Conservation (phyloP, 495 filamentous ascomycete species). For the Cryomyces minteri region DNA sequence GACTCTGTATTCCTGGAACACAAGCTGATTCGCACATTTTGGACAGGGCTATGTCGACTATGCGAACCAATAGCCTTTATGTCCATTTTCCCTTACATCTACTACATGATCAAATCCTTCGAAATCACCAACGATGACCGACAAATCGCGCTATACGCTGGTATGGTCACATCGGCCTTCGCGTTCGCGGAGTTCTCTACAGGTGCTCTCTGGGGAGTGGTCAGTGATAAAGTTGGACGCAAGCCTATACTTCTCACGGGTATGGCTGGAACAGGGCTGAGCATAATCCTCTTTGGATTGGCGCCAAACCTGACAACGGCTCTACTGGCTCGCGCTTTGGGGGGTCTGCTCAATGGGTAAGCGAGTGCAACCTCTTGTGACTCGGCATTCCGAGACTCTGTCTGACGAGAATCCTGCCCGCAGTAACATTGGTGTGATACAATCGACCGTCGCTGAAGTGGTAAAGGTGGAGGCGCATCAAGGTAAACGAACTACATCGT, state of each 20-base stretch:
- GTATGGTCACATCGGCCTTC: constrained; percentile 93
- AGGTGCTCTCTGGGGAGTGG: constrained; percentile 75
- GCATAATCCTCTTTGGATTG: constrained; percentile 89
- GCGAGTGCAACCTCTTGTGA: constrained; percentile 4
- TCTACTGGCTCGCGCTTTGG: constrained; percentile 70
- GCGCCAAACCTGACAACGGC: constrained; percentile 68
- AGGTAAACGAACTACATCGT: constrained; percentile 29
- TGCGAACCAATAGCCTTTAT: constrained; percentile 99
- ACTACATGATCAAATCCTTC: constrained; percentile 93
- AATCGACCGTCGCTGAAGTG: constrained; percentile 87
- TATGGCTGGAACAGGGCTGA: constrained; percentile 73
- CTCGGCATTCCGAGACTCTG: neutral
- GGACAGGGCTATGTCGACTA: constrained; percentile 71
- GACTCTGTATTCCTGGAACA: neutral
- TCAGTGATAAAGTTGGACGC: constrained; percentile 82
- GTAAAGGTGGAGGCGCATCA: constrained; percentile 85
- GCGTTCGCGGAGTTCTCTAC: constrained; percentile 89
- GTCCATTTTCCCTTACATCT: constrained; percentile 98
- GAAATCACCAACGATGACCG: constrained; percentile 57
- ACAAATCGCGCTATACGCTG: constrained; percentile 79
- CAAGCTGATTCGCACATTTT: neutral
- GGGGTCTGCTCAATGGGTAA: constrained; percentile 82
- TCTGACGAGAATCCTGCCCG: constrained; percentile 2
- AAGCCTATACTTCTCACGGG: constrained; percentile 86
- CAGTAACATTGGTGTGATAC: constrained; percentile 80